Evolutionary conservation across 352 stramenopile species (phyloP), one percentile per base, ranked within the genome.

Genomic region (Pythium pyrilobum): DNA sequence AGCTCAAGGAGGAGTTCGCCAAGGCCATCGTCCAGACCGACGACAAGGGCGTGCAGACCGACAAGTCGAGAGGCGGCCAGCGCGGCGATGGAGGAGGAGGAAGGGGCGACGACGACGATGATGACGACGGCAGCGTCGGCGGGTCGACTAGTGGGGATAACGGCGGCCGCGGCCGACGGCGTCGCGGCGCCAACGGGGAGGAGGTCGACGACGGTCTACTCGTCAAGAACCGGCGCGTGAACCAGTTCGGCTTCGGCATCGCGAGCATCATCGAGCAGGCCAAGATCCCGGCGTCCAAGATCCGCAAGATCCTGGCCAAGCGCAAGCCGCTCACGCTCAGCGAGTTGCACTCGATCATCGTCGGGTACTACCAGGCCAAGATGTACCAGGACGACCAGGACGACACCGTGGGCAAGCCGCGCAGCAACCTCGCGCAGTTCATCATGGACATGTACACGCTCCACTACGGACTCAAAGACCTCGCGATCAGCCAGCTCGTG

Each of bases 361-460:
- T 87, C 24, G 76, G 74, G 1, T 86, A 89, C 34, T 91, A 91
- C 38, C 80, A 91, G 55, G 76, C 80, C 27, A 91, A 91, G 49
- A 86, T 91, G 74, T 79, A 81, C 24, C 81, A 91, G 37, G 81
- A 91, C 33, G 67, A 81, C 7, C 76, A 88, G 46, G 78, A 91
- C 46, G 81, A 91, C 49, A 71, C 59, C 12, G 71, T 62, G 1
- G 72, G 77, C 18, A 87, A 87, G 38, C 42, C 57, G 3, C 74
- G 81, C 11, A 52, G 62, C 10, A 83, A 85, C 21, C 31, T 91
- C 12, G 77, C 76, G n/a, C 74, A 88, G 54, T 88, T 87, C 47
- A 89, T 91, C 34, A 84, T 87, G 68, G 81, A 91, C 52, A 83
- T 91, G 71, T 91, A 88, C 47, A 78, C 86, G 25, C 66, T 91